Evolutionary conservation across 108 stramenopile genomes (phyloP).

Genomic region (Stephanodiscus triporus): DNA sequence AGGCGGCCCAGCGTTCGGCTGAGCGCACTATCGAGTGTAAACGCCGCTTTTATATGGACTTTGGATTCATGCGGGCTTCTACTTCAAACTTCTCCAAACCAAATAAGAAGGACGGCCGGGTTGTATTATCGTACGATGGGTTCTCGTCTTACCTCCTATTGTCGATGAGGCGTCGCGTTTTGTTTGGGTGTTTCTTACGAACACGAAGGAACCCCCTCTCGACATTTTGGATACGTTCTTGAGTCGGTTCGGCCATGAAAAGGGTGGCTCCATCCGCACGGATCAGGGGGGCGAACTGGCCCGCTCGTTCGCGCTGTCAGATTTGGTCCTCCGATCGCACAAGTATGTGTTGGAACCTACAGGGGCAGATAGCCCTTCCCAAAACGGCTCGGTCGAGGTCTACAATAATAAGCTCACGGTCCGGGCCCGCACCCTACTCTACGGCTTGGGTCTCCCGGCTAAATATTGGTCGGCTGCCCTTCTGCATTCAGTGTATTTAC

Average conservation of each 20-base stretch:
- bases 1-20: background rate
- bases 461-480: too few species aligned
- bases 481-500: too few species aligned
- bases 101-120: background rate
- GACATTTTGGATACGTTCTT: constrained; percentile 2
- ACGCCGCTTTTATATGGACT: constrained; percentile 6
- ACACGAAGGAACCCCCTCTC: constrained; percentile 8
- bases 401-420: too few species aligned
- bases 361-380: too few species aligned
- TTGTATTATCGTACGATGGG: constrained; percentile 8
- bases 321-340: too few species aligned
- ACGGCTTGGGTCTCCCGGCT: too few species aligned
- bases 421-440: too few species aligned
- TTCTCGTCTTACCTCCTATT: constrained; percentile 10
- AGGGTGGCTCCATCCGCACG: background rate
- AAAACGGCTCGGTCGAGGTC: too few species aligned
- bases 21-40: background rate
- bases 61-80: constrained; percentile 6
- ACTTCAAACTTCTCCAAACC: background rate
- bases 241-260: background rate
- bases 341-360: too few species aligned
- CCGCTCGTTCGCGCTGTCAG: background rate
- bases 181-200: constrained; percentile 12
- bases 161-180: background rate
- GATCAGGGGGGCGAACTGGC: constrained; percentile 14